phyloP scores from a whole-genome alignment of 768 basidiomycete species.

The Macrolepiota fuliginosa region DNA sequence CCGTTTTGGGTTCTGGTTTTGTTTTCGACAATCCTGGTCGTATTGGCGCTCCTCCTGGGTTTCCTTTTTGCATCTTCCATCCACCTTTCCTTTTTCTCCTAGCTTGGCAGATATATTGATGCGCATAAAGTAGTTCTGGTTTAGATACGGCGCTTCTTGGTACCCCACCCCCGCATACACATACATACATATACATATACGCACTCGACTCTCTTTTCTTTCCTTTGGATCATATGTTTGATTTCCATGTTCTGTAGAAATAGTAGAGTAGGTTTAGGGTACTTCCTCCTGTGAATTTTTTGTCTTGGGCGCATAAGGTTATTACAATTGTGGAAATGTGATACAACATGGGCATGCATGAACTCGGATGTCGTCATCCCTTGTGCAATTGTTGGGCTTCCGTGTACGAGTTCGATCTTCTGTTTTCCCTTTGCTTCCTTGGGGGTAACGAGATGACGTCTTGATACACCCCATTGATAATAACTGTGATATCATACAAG shows the following conservation, averaged over 20 bases:
- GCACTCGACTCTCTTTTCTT: neutral
- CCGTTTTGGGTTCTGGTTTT: too few species aligned
- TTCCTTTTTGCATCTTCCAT: neutral
- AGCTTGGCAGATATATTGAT: neutral
- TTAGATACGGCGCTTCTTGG: neutral
- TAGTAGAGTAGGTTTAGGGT: neutral
- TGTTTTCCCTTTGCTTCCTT: constrained; percentile 26
- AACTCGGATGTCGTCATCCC: neutral
- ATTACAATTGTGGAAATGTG: neutral
- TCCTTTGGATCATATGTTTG: neutral
- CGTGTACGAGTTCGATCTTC: neutral
- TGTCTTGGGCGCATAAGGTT: neutral
- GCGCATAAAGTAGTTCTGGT: neutral
- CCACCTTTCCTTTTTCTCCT: neutral
- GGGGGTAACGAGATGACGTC: neutral
- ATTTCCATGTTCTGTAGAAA: neutral
- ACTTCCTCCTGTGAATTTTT: neutral
- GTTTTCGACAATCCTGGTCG: too few species aligned
- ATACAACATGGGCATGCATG: neutral
- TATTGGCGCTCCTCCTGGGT: neutral
- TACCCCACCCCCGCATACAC: neutral
- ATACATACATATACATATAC: neutral
- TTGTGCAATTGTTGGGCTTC: neutral
- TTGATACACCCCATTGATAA: too few species aligned
- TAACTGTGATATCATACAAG: too few species aligned